These are phyloP conservation scores for Emmonsia crescens DNA, from an alignment of 2,329 filamentous ascomycete species.

Conservation along the genomic window DNA sequence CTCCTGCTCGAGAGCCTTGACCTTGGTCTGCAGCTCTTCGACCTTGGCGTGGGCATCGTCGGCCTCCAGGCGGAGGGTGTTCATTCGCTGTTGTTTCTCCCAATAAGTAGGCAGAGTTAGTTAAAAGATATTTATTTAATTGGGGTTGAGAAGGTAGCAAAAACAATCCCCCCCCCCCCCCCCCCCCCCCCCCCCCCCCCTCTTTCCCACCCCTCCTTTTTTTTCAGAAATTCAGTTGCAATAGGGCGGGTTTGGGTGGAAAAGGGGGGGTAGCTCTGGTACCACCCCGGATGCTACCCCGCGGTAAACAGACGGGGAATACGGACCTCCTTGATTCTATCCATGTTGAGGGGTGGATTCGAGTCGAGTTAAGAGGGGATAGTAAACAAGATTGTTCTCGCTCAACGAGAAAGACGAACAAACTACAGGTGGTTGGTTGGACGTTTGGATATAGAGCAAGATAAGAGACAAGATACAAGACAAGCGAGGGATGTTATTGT, in stretches of 20 bases:
- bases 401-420: not conserved
- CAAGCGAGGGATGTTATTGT: not conserved
- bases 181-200: too few species aligned
- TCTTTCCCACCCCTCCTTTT: not conserved
- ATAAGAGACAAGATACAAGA: not conserved
- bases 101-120: not conserved
- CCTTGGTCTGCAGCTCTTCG: conserved; percentile 75
- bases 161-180: not conserved
- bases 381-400: conserved; percentile 4
- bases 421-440: not conserved
- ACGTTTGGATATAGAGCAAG: not conserved
- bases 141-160: not conserved
- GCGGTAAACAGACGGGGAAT: conserved; percentile 23
- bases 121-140: not conserved
- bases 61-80: conserved; percentile 79
- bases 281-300: conserved; percentile 26
- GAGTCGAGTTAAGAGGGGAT: conserved; percentile 20
- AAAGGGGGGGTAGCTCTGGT: conserved; percentile 17
- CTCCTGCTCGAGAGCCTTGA: conserved; percentile 90
- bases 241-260: conserved; percentile 7
- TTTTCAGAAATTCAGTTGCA: not conserved
- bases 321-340: conserved; percentile 83
- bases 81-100: conserved; percentile 10
- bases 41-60: conserved; percentile 72
- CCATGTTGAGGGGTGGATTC: conserved; percentile 47